Conservation (phyloP, 805 yeast genomes). For the Cyberlindnera americana region DNA sequence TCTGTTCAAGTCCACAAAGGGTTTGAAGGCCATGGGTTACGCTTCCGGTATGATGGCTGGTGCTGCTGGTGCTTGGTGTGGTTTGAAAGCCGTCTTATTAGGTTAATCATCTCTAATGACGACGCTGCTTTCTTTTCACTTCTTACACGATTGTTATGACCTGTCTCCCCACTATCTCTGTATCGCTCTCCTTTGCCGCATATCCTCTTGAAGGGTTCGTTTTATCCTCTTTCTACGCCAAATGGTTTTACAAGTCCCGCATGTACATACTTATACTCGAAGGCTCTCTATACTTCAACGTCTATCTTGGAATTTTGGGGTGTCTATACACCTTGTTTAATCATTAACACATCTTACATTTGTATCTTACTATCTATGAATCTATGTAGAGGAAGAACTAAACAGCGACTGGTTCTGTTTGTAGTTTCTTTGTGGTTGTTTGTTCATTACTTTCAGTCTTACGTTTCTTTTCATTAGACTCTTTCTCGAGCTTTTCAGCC, state of each 20-base stretch:
- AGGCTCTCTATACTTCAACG: too few relatives aligned
- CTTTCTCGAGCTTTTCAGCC: not conserved
- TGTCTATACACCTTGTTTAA: conserved; percentile 1
- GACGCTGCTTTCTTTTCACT: not conserved
- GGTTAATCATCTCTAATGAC: conserved; percentile 7
- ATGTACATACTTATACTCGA: conserved; percentile 1
- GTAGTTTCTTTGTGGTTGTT: conserved; percentile 16
- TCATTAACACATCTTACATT: not conserved
- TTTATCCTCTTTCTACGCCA: not conserved
- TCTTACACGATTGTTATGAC: conserved; percentile 12
- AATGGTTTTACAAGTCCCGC: conserved; percentile 1
- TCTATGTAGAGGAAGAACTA: too few relatives aligned
- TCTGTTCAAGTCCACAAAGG: conserved; percentile 79
- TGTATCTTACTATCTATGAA: not conserved
- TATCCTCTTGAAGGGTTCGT: not conserved
- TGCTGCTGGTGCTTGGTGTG: conserved; percentile 93
- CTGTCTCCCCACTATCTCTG: not conserved
- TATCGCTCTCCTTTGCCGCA: conserved; percentile 1
- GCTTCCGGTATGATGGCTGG: conserved; percentile 82
- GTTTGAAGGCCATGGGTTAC: conserved; percentile 83
- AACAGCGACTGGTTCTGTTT: conserved; percentile 13
- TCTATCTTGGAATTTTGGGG: too few relatives aligned
- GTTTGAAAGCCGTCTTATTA: conserved; percentile 46
- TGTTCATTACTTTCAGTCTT: conserved; percentile 11
- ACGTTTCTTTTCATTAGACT: conserved; percentile 17